Percentiles rank a stretch among this genome's conserved stretches.
Conservation (phyloP, 768 basidiomycete genomes). For the Auricularia auricula-judae region DNA sequence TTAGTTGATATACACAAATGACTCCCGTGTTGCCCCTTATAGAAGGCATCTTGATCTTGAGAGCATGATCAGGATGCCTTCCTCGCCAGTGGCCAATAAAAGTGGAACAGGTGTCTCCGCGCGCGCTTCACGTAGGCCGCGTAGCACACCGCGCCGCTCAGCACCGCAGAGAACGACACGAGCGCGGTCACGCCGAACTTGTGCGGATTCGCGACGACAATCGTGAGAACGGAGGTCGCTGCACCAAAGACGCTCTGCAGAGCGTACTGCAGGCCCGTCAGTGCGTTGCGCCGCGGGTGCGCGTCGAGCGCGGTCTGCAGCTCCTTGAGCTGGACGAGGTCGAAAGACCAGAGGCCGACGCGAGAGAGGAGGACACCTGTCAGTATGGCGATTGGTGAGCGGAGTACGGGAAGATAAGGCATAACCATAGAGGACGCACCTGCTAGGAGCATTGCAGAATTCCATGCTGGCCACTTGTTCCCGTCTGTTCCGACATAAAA, state of each 20-base stretch:
- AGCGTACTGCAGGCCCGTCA: constrained; percentile 28
- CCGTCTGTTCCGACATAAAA: constrained; percentile 22
- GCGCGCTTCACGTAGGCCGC: background rate
- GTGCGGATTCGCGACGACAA: background rate
- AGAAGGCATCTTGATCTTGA: background rate
- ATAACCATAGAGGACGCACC: constrained; percentile 15
- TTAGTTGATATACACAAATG: too few relatives aligned
- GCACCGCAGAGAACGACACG: background rate
- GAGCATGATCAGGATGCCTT: background rate
- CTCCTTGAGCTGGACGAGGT: constrained; percentile 38
- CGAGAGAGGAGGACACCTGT: constrained; percentile 35
- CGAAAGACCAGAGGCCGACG: constrained; percentile 43
- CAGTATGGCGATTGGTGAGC: background rate
- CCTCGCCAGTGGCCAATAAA: background rate
- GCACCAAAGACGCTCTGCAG: constrained; percentile 14
- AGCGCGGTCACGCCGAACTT: background rate
- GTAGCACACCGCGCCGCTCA: background rate
- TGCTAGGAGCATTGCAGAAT: constrained; percentile 31
- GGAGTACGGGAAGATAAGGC: background rate
- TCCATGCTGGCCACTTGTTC: constrained; percentile 20
- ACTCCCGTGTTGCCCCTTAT: too few relatives aligned
- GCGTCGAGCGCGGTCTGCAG: constrained; percentile 32
- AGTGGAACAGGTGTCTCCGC: background rate
- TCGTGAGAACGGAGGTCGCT: background rate
- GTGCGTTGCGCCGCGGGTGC: constrained; percentile 34